Evolutionary conservation across 139 green algal species (phyloP).

Genomic region (Chlamydomonas sphaeroides): DNA sequence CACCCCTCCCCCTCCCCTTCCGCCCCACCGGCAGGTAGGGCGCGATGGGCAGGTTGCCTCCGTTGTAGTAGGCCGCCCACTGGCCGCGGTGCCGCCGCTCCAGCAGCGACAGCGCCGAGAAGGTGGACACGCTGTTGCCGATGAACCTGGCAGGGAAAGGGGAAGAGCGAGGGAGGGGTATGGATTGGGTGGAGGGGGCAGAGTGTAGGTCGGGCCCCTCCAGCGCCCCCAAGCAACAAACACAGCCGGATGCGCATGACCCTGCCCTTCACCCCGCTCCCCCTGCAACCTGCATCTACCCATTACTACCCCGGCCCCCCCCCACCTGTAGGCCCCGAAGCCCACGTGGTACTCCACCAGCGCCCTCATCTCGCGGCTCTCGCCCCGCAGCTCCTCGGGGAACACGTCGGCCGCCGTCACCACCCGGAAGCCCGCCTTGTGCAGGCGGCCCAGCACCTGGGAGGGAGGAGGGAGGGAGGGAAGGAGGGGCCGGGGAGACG

Average conservation of each 20-base stretch:
- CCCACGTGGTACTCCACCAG: conserved; percentile 44
- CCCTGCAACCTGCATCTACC: not conserved
- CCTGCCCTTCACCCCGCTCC: too few relatives aligned
- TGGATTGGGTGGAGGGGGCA: too few relatives aligned
- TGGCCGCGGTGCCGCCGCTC: conserved; percentile 51
- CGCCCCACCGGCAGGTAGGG: not conserved
- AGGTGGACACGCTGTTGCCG: conserved; percentile 65
- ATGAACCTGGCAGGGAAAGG: conserved; percentile 27
- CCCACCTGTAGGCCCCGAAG: conserved; percentile 10
- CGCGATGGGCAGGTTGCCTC: conserved; percentile 56
- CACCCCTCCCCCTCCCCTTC: too few relatives aligned
- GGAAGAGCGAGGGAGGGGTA: not conserved
- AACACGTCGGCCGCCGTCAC: conserved; percentile 31
- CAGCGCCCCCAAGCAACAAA: too few relatives aligned
- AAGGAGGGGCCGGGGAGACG: not conserved
- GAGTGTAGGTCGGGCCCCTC: too few relatives aligned
- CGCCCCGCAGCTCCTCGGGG: not conserved
- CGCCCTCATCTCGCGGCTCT: conserved; percentile 17
- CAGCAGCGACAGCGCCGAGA: conserved; percentile 56
- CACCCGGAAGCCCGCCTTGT: conserved; percentile 21
- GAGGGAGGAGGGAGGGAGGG: not conserved
- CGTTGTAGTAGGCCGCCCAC: conserved; percentile 66
- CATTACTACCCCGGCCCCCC: too few relatives aligned
- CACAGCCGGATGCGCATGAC: too few relatives aligned
- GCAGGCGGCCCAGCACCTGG: conserved; percentile 35